Conservation (phyloP, 2,329 filamentous ascomycete genomes). For the Xylariaceae sp. region DNA sequence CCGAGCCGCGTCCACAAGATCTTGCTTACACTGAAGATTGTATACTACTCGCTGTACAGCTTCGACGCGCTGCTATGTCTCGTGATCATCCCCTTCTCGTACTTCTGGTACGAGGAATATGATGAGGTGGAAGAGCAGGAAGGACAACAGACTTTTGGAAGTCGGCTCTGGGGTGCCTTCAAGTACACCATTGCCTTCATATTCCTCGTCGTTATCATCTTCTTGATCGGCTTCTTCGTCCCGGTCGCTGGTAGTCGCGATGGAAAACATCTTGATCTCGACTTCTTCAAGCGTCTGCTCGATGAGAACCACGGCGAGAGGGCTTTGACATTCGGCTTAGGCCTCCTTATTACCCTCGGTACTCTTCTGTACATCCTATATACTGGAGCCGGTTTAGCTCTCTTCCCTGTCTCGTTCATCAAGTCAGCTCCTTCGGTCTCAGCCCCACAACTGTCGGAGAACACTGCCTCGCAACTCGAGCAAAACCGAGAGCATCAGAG, state of each 20-base stretch:
- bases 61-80: slow-evolving; percentile 87
- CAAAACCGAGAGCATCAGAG: slow-evolving; percentile 87
- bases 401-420: slow-evolving; percentile 86
- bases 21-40: slow-evolving; percentile 72
- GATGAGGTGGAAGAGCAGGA: slow-evolving; percentile 84
- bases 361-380: slow-evolving; percentile 85
- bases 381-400: slow-evolving; percentile 80
- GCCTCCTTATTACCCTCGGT: slow-evolving; percentile 82
- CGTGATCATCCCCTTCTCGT: slow-evolving; percentile 87
- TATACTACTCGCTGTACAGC: slow-evolving; percentile 92
- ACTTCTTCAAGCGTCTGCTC: slow-evolving; percentile 85
- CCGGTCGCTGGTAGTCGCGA: slow-evolving; percentile 68
- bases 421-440: slow-evolving; percentile 87
- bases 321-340: slow-evolving; percentile 83
- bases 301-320: slow-evolving; percentile 87
- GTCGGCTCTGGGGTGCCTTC: slow-evolving; percentile 74
- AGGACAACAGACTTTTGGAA: slow-evolving; percentile 65
- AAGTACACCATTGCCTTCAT: slow-evolving; percentile 91
- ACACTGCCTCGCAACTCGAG: slow-evolving; percentile 75
- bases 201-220: slow-evolving; percentile 72
- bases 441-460: slow-evolving; percentile 70
- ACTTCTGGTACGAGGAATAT: slow-evolving; percentile 98
- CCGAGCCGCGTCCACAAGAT: slow-evolving; percentile 75
- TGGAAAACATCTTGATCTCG: slow-evolving; percentile 70
- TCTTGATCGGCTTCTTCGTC: slow-evolving; percentile 91